Evolutionary conservation across 345 rosid genomes (phyloP).

Genomic region (Odontarrhena argentea): DNA sequence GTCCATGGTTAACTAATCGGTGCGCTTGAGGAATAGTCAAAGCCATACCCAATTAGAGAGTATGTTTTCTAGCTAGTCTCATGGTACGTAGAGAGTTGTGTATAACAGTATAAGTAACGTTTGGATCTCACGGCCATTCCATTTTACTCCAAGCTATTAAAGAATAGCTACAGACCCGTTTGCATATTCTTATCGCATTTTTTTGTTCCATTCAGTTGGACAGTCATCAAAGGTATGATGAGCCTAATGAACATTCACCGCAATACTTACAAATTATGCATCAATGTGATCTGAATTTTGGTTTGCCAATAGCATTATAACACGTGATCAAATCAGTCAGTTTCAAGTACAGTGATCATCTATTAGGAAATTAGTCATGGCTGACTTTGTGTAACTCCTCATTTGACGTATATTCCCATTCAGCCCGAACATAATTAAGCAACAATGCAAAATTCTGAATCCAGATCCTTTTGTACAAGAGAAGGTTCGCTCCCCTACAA

Average conservation of each 20-base stretch:
- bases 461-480: not conserved
- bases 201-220: not conserved
- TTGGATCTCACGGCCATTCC: no score
- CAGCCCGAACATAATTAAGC: conserved; percentile 1
- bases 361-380: not conserved
- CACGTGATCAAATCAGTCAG: not conserved
- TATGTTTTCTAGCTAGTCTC: no score
- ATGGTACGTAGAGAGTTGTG: no score
- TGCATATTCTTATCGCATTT: no score
- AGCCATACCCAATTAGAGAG: no score
- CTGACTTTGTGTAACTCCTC: not conserved
- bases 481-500: not conserved
- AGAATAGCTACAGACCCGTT: no score
- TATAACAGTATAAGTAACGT: no score
- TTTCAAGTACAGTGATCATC: not conserved
- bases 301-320: not conserved
- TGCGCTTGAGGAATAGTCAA: no score
- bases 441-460: not conserved
- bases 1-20: no score
- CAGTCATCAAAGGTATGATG: not conserved
- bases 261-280: not conserved
- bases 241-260: not conserved
- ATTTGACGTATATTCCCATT: not conserved
- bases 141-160: no score
- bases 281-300: not conserved